Percentiles rank a stretch among this genome's conserved stretches.
Evolutionary conservation across 805 yeast species (phyloP).

Genomic region (Cyberlindnera suaveolens): DNA sequence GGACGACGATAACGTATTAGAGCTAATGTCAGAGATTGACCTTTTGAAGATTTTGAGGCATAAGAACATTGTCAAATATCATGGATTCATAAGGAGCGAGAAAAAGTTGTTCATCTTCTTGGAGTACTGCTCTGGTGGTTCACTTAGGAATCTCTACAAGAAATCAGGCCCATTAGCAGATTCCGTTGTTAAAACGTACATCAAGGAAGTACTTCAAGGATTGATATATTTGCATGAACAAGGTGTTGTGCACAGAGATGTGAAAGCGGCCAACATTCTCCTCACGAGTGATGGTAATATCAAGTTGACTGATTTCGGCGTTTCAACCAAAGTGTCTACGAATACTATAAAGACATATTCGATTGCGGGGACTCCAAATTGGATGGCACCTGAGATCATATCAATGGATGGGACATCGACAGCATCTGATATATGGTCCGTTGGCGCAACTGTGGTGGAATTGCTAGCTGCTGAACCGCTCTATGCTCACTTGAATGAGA

Average conservation of each 20-base stretch:
- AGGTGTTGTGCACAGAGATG: slow-evolving; percentile 67
- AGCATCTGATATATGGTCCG: slow-evolving; percentile 87
- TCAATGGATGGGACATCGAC: slow-evolving; percentile 79
- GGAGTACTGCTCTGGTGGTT: slow-evolving; percentile 66
- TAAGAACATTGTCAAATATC: slow-evolving; percentile 84
- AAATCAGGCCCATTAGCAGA: slow-evolving; percentile 48
- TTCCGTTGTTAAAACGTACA: slow-evolving; percentile 50
- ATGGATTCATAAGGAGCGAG: slow-evolving; percentile 78
- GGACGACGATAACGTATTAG: slow-evolving; percentile 65
- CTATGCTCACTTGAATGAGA: slow-evolving; percentile 64
- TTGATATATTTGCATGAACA: slow-evolving; percentile 57
- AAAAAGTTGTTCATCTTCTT: slow-evolving; percentile 68
- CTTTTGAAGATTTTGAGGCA: slow-evolving; percentile 75
- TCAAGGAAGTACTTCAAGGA: slow-evolving; percentile 65
- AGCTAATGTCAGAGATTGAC: slow-evolving; percentile 56
- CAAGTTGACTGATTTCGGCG: slow-evolving; percentile 71
- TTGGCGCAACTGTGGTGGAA: slow-evolving; percentile 94
- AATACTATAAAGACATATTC: slow-evolving; percentile 45
- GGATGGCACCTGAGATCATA: slow-evolving; percentile 99
- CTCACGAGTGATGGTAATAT: slow-evolving; percentile 61
- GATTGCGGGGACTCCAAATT: slow-evolving; percentile 83
- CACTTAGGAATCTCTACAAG: slow-evolving; percentile 41
- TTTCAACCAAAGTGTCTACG: slow-evolving; percentile 63
- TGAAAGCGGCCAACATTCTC: slow-evolving; percentile 73
- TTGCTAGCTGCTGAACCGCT: slow-evolving; percentile 85